Evolutionary conservation across 495 filamentous ascomycete species (phyloP).

Genomic region (Penicillium lividum): DNA sequence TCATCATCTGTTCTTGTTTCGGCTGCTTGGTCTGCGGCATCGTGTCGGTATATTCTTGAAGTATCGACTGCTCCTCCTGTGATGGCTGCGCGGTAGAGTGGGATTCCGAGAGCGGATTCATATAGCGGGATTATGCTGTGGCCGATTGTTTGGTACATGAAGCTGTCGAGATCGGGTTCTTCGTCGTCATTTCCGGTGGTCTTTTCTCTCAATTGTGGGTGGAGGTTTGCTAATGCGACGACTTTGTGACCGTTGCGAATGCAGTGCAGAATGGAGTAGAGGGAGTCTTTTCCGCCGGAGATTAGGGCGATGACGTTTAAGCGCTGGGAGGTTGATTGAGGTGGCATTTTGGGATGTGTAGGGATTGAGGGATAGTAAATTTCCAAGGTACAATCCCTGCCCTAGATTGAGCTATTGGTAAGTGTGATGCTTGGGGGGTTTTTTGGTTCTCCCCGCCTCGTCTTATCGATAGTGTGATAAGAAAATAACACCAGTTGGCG

Average conservation of each 20-base stretch:
- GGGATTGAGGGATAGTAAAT: not conserved
- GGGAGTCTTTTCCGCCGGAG: constrained; percentile 95
- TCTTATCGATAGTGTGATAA: constrained; percentile 1
- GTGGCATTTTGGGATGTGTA: not conserved
- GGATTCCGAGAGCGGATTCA: constrained; percentile 69
- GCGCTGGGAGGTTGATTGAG: constrained; percentile 9
- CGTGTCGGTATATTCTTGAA: constrained; percentile 29
- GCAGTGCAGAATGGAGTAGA: constrained; percentile 91
- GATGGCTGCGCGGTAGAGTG: constrained; percentile 78
- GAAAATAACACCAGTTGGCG: not conserved
- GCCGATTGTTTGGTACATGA: constrained; percentile 99
- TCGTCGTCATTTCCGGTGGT: constrained; percentile 21
- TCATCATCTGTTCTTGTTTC: not conserved
- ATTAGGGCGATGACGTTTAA: constrained; percentile 89
- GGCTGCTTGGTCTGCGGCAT: constrained; percentile 19
- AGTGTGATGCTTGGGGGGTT: not conserved
- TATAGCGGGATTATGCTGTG: constrained; percentile 87
- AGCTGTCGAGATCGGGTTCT: constrained; percentile 82
- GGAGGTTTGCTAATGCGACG: constrained; percentile 85
- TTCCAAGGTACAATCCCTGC: not conserved
- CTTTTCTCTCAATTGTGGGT: constrained; percentile 48
- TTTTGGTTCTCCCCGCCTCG: not conserved
- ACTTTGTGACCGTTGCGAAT: constrained; percentile 80
- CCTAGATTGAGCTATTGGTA: not conserved
- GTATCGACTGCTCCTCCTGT: constrained; percentile 64